Percentiles rank a stretch among this genome's conserved stretches.
Evolutionary conservation across 2,329 filamentous ascomycete species (phyloP).

Genomic region (Fusarium ramigenum): DNA sequence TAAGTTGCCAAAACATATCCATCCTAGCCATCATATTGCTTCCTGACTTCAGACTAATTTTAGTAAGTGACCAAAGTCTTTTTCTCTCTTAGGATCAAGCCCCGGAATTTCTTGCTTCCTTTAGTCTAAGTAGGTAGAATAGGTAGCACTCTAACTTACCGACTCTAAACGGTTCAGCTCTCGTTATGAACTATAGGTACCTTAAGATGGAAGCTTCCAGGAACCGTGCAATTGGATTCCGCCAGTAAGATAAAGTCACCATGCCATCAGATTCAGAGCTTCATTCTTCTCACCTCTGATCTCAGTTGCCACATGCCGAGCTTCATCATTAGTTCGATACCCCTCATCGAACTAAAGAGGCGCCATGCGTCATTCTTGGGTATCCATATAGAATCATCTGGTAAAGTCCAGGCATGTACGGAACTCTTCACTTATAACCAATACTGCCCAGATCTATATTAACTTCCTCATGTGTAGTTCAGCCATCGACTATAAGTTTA

Average conservation of each 20-base stretch:
- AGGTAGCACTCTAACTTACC: background rate
- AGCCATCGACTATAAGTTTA: background rate
- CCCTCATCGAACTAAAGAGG: slow-evolving; percentile 13
- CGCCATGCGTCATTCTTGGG: slow-evolving; percentile 13
- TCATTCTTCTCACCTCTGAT: background rate
- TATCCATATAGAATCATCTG: slow-evolving; percentile 24
- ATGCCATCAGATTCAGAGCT: background rate
- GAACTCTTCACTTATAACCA: background rate
- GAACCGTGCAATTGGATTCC: background rate
- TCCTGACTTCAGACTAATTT: background rate
- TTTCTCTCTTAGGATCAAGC: background rate
- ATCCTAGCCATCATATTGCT: background rate
- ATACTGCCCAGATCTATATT: background rate
- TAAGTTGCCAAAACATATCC: background rate
- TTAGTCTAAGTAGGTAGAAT: background rate
- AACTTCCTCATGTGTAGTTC: background rate
- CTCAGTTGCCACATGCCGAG: background rate
- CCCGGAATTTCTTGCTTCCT: background rate
- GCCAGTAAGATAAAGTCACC: background rate
- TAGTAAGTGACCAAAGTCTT: background rate
- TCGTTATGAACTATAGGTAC: background rate
- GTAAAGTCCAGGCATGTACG: background rate
- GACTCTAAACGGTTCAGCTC: background rate
- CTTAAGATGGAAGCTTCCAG: slow-evolving; percentile 12
- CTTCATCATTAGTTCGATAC: slow-evolving; percentile 25